phyloP scores from a whole-genome alignment of 345 rosid species.

The Laguncularia racemosa region DNA sequence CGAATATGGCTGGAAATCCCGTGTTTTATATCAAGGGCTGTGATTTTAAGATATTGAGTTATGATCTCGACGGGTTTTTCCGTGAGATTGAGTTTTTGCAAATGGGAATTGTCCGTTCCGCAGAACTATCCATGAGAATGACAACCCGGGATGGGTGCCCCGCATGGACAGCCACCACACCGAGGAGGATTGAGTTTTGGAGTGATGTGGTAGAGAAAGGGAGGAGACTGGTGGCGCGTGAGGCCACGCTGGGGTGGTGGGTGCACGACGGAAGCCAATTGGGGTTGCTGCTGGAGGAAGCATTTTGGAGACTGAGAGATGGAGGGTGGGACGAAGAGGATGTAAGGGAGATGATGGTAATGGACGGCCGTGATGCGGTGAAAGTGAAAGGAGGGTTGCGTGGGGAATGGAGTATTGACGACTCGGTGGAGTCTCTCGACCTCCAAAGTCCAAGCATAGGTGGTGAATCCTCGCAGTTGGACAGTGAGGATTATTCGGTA shows the following conservation, averaged over 20 bases:
- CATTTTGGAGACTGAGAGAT: slow-evolving; percentile 52
- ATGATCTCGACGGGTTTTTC: slow-evolving; percentile 59
- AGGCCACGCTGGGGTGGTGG: slow-evolving; percentile 46
- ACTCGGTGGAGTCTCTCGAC: too few species aligned
- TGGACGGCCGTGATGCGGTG: slow-evolving; percentile 29
- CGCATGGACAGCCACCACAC: slow-evolving; percentile 46
- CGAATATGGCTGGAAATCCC: slow-evolving; percentile 60
- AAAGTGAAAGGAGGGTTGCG: too few species aligned
- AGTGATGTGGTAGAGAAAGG: slow-evolving; percentile 70
- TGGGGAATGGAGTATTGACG: too few species aligned
- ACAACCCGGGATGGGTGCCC: slow-evolving; percentile 20
- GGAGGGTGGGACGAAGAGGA: slow-evolving; percentile 90
- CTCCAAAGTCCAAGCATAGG: too few species aligned
- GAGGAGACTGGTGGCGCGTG: slow-evolving; percentile 24
- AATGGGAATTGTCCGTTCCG: slow-evolving; percentile 5
- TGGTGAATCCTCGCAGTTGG: too few species aligned
- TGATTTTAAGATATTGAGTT: slow-evolving; percentile 41
- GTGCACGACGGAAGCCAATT: slow-evolving; percentile 14
- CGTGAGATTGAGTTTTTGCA: slow-evolving; percentile 29
- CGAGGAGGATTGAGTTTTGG: slow-evolving; percentile 59
- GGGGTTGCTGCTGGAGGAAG: slow-evolving; percentile 51
- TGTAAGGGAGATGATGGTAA: slow-evolving; percentile 66
- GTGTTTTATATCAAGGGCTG: slow-evolving; percentile 54
- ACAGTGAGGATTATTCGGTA: too few species aligned
- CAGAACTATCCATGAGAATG: not conserved